Evolutionary conservation across 2,329 filamentous ascomycete species (phyloP).

Genomic region (Hypomyces rosellus): DNA sequence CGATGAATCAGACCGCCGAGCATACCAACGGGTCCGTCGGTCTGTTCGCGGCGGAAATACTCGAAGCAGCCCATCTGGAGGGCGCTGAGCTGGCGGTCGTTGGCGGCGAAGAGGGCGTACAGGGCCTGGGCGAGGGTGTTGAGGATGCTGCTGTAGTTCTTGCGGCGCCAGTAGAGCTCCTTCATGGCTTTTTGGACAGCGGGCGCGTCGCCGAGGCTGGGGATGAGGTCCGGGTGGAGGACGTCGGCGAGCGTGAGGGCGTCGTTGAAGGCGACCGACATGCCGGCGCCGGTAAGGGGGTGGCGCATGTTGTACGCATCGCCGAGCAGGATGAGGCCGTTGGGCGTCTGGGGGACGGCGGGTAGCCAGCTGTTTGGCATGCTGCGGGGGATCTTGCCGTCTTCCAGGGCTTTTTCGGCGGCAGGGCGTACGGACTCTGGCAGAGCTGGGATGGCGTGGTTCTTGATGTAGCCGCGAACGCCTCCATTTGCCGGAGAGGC

Average conservation of each 20-base stretch:
- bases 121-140: constrained; percentile 97
- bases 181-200: constrained; percentile 63
- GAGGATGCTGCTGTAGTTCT: constrained; percentile 77
- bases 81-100: constrained; percentile 68
- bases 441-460: constrained; percentile 71
- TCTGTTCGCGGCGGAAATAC: constrained; percentile 76
- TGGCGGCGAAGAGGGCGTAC: constrained; percentile 84
- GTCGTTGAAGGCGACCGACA: constrained; percentile 97
- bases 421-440: constrained; percentile 65
- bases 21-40: constrained; percentile 73
- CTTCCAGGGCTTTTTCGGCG: constrained; percentile 69
- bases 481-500: constrained; percentile 71
- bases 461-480: constrained; percentile 75
- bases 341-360: constrained; percentile 51
- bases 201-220: constrained; percentile 59
- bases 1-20: constrained; percentile 74
- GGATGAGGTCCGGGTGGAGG: constrained; percentile 62
- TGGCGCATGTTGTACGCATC: constrained; percentile 99
- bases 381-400: constrained; percentile 66
- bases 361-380: constrained; percentile 98
- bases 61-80: constrained; percentile 87
- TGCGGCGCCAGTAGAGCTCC: constrained; percentile 81
- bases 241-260: constrained; percentile 71
- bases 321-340: constrained; percentile 73
- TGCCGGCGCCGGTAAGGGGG: constrained; percentile 90